Base-by-base conservation (phyloP, 2,329 filamentous ascomycete species). In the Neurospora sp. region DNA sequence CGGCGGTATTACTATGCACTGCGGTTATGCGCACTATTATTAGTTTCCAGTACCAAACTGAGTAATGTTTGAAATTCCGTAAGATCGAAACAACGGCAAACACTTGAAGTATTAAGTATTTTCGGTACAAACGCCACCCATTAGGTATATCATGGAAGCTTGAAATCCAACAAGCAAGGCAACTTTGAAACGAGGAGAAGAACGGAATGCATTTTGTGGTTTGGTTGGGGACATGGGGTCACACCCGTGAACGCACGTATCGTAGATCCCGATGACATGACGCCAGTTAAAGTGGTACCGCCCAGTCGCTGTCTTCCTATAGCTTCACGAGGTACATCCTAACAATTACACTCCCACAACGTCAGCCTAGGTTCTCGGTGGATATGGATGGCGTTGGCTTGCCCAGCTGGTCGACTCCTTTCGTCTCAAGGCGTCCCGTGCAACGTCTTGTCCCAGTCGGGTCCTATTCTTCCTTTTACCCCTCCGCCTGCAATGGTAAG, bases 211-310 rank as follows among this genome's bases (percentile, higher is more conserved):
- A 58, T 7, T 19, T 33, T 4, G 52, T 62, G 52, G 52, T 62
- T 36, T 62, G 52, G 52, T 33, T 17, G 23, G 52, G 28, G 28
- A 9, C 28, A 33, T 62, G 52, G 52, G 52, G 23, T 62, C 28
- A 62, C 52, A 36, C 52, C 28, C 28, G 52, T 62, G 52, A 62
- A 17, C 52, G 28, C 28, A 62, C 52, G 52, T 62, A 62, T 33
- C 52, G 52, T 62, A 62, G 52, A 62, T 62, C 28, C 52, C 52
- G 13, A 36, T 36, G 28, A 10, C 7, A 62, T 62, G 39, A 69
- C 40, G 66, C 69, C 66, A 72, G 72, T 70, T 71, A 70, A 73
- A 71, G 67, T 68, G 33, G 33, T 36, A 36, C 33, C 33, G 33
- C 33, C 33, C 33, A 36, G 33, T 36, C 33, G 6, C 33, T 36